Evolutionary conservation across 2,329 filamentous ascomycete genomes (phyloP), one percentile per base, ranked within the genome.

Genomic region (Fusarium bulbicola): DNA sequence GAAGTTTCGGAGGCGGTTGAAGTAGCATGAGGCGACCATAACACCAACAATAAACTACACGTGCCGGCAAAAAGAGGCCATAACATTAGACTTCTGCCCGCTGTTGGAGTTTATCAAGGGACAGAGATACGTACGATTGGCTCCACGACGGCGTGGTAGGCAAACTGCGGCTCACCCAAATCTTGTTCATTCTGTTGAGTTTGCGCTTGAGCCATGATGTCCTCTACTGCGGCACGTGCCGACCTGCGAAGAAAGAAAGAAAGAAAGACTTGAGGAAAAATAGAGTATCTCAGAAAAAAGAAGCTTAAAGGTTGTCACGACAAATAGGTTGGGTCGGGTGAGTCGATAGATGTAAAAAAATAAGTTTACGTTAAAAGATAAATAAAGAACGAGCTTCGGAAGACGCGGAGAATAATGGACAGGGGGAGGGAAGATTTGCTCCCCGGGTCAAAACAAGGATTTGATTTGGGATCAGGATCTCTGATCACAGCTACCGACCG

Each of bases 11-110:
- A 71, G 76, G 21, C 77, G 77, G 42, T 79, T 79, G 34, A 79
- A 42, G 72, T 79, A 79, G 59, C 77, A 79, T 9, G 77, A 75
- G 5, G 60, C 73, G n/a, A 79, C 16, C 77, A 79, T 79, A 64
- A 79, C 73, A 52, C 74, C 70, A 5, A 79, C 76, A 40, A 79
- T 77, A 16, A 77, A 66, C 77, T 79, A 36, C 26, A 50, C 34
- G 32, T 46, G 36, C 43, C 49, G 14, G n/a, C 24, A 34, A 54
- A 59, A 66, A 66, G 18, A 46, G 24, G 16, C 24, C 13, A 30
- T 26, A 47, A 28, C 28, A n/a, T 50, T 18, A 21, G n/a, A 18
- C 37, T 36, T 20, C 21, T 49, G 30, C 36, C 24, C 14, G 30
- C 24, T 18, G 32, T 13, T 13, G 37, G 13, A 45, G n/a, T 15